Conservation (phyloP, 106 monocot genomes). For the Acorus gramineus region DNA sequence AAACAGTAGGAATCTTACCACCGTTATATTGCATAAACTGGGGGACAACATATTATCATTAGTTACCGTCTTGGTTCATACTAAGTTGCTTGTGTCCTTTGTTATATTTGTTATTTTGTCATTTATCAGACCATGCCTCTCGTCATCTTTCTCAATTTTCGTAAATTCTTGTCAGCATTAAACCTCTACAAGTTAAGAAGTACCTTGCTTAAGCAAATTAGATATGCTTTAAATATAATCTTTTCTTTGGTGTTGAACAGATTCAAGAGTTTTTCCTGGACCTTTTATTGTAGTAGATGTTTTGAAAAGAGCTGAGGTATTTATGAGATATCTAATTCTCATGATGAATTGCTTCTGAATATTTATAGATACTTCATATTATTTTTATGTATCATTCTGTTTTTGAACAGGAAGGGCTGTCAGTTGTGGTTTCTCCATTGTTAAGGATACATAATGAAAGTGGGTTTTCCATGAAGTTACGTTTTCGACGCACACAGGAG, state of each 20-base stretch:
- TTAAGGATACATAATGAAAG: conserved; percentile 67
- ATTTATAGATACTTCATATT: not conserved
- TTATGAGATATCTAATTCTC: not conserved
- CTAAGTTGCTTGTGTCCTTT: not conserved
- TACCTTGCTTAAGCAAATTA: not conserved
- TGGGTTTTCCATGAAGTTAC: conserved; percentile 53
- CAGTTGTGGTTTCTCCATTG: conserved; percentile 56
- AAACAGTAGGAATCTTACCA: no score
- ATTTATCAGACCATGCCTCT: no score
- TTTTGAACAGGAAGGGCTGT: conserved; percentile 53
- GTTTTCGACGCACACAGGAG: conserved; percentile 45
- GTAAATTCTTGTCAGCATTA: no score
- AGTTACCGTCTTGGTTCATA: not conserved
- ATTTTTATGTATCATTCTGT: conserved; percentile 2
- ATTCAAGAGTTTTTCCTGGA: conserved; percentile 64
- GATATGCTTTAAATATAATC: not conserved
- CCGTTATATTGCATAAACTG: no score
- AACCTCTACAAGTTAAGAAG: no score
- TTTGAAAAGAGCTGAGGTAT: conserved; percentile 55
- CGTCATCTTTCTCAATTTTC: no score
- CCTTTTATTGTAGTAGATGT: conserved; percentile 68
- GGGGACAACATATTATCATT: no score
- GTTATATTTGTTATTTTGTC: no score
- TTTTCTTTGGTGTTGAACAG: conserved; percentile 24
- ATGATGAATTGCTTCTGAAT: not conserved